Percentiles rank a stretch among this genome's conserved stretches.
These are phyloP conservation scores for Candida incommunis DNA, from an alignment of 805 yeast genomes.

Conservation along the genomic window DNA sequence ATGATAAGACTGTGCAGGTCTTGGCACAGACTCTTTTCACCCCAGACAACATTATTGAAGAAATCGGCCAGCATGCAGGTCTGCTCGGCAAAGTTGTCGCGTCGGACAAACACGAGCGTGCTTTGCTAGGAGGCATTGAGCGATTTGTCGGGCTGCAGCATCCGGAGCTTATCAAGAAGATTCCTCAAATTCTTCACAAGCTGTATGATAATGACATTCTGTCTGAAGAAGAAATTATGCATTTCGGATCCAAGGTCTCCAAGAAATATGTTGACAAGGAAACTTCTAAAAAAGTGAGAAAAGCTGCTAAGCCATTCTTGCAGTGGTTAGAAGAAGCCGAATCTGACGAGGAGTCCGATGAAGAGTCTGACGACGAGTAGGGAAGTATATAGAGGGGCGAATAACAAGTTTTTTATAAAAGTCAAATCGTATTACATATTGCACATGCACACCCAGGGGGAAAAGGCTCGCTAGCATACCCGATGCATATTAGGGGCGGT, in stretches of 20 bases:
- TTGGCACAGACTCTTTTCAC: constrained; percentile 76
- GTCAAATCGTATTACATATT: no score
- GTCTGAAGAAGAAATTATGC: constrained; percentile 65
- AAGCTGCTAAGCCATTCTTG: constrained; percentile 90
- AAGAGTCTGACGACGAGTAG: constrained; percentile 22
- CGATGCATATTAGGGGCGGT: no score
- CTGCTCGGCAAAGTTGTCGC: constrained; percentile 65
- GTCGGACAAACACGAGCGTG: constrained; percentile 51
- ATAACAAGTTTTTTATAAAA: no score
- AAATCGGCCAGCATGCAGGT: constrained; percentile 68
- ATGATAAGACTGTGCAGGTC: constrained; percentile 73
- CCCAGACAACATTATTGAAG: constrained; percentile 56
- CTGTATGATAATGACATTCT: constrained; percentile 74
- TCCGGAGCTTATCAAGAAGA: constrained; percentile 49
- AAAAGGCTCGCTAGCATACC: no score
- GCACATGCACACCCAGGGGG: no score
- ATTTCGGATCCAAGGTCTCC: constrained; percentile 85
- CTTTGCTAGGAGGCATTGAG: constrained; percentile 91
- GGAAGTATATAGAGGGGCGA: not conserved
- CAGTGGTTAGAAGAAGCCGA: constrained; percentile 94
- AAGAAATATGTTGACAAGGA: constrained; percentile 91
- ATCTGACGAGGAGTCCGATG: constrained; percentile 58
- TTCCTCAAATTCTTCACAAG: constrained; percentile 72
- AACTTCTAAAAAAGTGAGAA: constrained; percentile 81
- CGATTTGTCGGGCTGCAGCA: constrained; percentile 77